phyloP scores from a whole-genome alignment of 148 eudicot species.

The Mesembryanthemum crystallinum region DNA sequence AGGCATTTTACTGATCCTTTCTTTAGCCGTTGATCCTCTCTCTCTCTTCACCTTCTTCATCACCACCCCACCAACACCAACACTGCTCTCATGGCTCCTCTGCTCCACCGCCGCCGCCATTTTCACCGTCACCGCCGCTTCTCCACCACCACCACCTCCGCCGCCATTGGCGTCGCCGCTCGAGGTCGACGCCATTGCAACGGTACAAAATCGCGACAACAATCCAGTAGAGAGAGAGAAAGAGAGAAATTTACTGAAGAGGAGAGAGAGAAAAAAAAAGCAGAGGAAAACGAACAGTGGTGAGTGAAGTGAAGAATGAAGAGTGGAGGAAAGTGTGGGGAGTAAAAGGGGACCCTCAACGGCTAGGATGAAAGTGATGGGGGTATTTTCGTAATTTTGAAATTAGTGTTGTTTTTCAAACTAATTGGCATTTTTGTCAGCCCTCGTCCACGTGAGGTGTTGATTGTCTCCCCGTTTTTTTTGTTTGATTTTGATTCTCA shows the following conservation, averaged over 20 bases:
- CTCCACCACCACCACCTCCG: slow-evolving; percentile 21
- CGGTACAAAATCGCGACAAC: slow-evolving; percentile 13
- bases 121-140: slow-evolving; percentile 40
- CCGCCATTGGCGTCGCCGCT: slow-evolving; percentile 31
- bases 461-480: neutral
- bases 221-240: no score
- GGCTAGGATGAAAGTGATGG: slow-evolving; percentile 25
- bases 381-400: slow-evolving; percentile 24
- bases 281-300: neutral
- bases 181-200: slow-evolving; percentile 34
- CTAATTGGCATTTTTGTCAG: slow-evolving; percentile 8
- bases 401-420: neutral
- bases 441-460: slow-evolving; percentile 23
- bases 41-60: slow-evolving; percentile 74
- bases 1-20: slow-evolving; percentile 96
- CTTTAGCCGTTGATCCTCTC: slow-evolving; percentile 90
- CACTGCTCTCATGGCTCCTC: slow-evolving; percentile 23
- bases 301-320: neutral
- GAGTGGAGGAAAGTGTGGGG: neutral
- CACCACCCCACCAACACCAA: slow-evolving; percentile 35
- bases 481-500: no score
- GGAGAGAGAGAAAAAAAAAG: neutral
- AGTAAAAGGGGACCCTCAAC: slow-evolving; percentile 33
- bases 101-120: slow-evolving; percentile 26
- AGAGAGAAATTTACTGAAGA: no score